Evolutionary conservation across 1,139 yeast genomes (phyloP), one percentile per base, ranked within the genome.

Genomic region (Zygosaccharomyces pseudobailii): DNA sequence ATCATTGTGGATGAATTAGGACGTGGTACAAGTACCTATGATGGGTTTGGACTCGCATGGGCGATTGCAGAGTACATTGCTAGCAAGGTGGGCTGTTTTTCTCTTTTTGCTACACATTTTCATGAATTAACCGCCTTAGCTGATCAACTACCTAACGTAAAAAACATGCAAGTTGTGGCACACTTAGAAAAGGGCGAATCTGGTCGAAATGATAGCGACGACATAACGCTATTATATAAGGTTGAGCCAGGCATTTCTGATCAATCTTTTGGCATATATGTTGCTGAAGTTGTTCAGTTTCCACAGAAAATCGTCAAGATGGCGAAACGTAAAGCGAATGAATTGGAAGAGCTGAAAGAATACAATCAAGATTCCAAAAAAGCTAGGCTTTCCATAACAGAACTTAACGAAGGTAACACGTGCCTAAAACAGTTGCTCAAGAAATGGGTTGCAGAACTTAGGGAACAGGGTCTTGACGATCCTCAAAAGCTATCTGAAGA

Each of bases 1-100:
- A 88, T 92, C 47, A 87, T 92, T 41, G 88, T 94, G 52, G 98
- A 92, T 68, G 98, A 92, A 66, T 73, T 92, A 51, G 98, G 98
- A 6, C 78, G 98, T 61, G 98, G 98, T 30, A 92, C 98, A 0
- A 84, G 95, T 36, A 92, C 98, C 0, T 92, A 90, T 65, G 98
- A 92, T 68, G 98, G 98, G 0, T 92, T 92, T 71, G 98, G 98
- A 0, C 74, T 92, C 36, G 98, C 98, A 0, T 92, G 96, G 95
- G 84, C 97, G 0, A 92, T 92, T 49, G 86, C 94, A 57, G 96
- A 89, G 61, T 83, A 85, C 63, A 81, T 92, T 51, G 83, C 92
- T 2, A 73, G 73, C 28, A 72, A 82, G 49, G 78, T 87, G 49
- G 75, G 78, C 44, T 84, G 96, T 54, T 89, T 88, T 66, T 80